Evolutionary conservation across 108 stramenopile genomes (phyloP).

Genomic region (Seminavis robusta): DNA sequence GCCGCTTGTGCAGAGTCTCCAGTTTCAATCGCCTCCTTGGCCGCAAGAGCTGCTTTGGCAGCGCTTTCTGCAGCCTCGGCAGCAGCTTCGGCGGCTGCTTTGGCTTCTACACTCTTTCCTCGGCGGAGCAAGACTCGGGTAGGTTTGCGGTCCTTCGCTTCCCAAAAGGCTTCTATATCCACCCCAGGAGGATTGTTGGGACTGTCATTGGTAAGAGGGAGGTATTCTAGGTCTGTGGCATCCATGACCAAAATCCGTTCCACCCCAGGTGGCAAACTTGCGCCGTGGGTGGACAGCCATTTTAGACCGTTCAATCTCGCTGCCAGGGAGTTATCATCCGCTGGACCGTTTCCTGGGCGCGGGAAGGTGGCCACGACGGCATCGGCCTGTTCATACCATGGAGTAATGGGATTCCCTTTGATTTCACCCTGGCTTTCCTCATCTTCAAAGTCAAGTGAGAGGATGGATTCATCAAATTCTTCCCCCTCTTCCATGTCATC

Average conservation of each 20-base stretch:
- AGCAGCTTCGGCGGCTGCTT: conserved; percentile 71
- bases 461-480: conserved; percentile 36
- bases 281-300: conserved; percentile 79
- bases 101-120: conserved; percentile 69
- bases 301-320: conserved; percentile 70
- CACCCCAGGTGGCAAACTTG: conserved; percentile 60
- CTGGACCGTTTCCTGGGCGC: conserved; percentile 58
- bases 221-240: conserved; percentile 76
- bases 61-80: conserved; percentile 46
- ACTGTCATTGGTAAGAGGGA: conserved; percentile 68
- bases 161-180: conserved; percentile 79
- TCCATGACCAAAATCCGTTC: conserved; percentile 86
- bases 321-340: conserved; percentile 46
- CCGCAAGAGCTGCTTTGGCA: conserved; percentile 45
- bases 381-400: conserved; percentile 85
- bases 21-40: conserved; percentile 68
- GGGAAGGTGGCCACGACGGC: conserved; percentile 78
- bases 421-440: conserved; percentile 44
- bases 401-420: conserved; percentile 71
- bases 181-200: conserved; percentile 58
- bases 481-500: conserved; percentile 37
- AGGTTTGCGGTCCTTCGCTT: conserved; percentile 58
- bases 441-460: conserved; percentile 57
- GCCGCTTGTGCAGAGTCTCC: conserved; percentile 80
- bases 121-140: conserved; percentile 70